Evolutionary conservation across 352 stramenopile species (phyloP), one percentile per base, ranked within the genome.

Genomic region (Globisporangium acanthophoron): DNA sequence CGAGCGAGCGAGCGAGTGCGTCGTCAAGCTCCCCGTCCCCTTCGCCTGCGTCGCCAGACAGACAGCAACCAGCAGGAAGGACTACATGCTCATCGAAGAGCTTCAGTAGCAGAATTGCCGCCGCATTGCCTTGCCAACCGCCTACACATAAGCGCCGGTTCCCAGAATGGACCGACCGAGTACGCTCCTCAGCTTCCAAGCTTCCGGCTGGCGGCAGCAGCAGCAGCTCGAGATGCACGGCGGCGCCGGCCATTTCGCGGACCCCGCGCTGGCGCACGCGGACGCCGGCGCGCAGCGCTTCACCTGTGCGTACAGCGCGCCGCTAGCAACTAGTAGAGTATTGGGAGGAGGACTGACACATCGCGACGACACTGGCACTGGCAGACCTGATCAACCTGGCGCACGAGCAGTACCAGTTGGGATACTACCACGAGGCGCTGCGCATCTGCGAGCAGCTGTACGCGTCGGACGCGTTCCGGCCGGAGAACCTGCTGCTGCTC

Each of bases 401-500:
- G 20, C 86, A 96, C 49, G 74, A 91, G 53, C 81, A 96, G 45
- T 96, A 96, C 67, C 64, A 73, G 71, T 76, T 86, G 80, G 91
- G 94, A 21, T 90, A 87, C 62, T 97, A 97, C 68, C 83, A 81
- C 24, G 87, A 96, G 39, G 85, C 86, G 35, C 67, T 96, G 56
- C 67, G 65, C 1, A 58, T 94, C 18, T 96, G 90, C 63, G 88
- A 97, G 58, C 75, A 94, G 45, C 74, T 97, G 35, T 98, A 98
- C 67, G 74, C 87, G 44, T 73, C 76, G 37, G 87, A 96, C 62
- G 77, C 91, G 11, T 91, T 76, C 52, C 86, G 90, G 40, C 88
- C 86, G 1, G 94, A 98, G 59, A 97, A 97, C 59, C 66, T 98
- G 24, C 67, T 98, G 50, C 80, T 98, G 21, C 71, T 98, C 3